Conservation (phyloP, 805 yeast species). For the Torulaspora franciscae region DNA sequence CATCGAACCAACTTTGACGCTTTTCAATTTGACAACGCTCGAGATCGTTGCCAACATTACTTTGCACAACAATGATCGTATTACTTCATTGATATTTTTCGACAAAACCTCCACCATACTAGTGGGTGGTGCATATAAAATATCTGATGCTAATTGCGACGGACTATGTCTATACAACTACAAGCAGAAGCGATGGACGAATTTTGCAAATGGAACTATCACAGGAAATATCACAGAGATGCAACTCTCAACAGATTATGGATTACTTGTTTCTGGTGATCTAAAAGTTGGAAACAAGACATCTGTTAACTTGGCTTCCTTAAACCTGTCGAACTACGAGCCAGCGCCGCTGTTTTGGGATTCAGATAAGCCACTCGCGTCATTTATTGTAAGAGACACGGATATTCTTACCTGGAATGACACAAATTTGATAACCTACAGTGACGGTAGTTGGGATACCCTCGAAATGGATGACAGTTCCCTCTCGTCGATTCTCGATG, state of each 20-base stretch:
- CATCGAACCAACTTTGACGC: slow-evolving; percentile 14
- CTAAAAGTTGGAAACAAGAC: slow-evolving; percentile 26
- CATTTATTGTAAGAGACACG: slow-evolving; percentile 16
- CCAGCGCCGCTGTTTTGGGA: slow-evolving; percentile 14
- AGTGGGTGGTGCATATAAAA: slow-evolving; percentile 67
- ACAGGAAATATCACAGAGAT: slow-evolving; percentile 55
- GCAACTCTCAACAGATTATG: slow-evolving; percentile 41
- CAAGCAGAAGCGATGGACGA: slow-evolving; percentile 49
- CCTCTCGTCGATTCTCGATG: neutral
- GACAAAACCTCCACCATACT: slow-evolving; percentile 41
- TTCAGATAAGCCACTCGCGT: slow-evolving; percentile 8
- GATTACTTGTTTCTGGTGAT: slow-evolving; percentile 50
- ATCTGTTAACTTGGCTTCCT: slow-evolving; percentile 46
- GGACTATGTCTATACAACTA: slow-evolving; percentile 65
- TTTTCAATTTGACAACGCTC: slow-evolving; percentile 42
- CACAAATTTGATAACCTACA: slow-evolving; percentile 13
- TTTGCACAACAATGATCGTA: slow-evolving; percentile 36
- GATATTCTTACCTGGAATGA: slow-evolving; percentile 24
- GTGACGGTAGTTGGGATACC: slow-evolving; percentile 10
- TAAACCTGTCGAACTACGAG: slow-evolving; percentile 15
- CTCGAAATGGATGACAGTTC: neutral
- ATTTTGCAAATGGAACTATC: slow-evolving; percentile 32
- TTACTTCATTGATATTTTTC: slow-evolving; percentile 42
- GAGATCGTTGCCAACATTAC: slow-evolving; percentile 39
- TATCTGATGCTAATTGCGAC: slow-evolving; percentile 54